Evolutionary conservation across 1,284 basidiomycete species (phyloP), one percentile per base, ranked within the genome.

Genomic region (Apiotrichum montevideense): DNA sequence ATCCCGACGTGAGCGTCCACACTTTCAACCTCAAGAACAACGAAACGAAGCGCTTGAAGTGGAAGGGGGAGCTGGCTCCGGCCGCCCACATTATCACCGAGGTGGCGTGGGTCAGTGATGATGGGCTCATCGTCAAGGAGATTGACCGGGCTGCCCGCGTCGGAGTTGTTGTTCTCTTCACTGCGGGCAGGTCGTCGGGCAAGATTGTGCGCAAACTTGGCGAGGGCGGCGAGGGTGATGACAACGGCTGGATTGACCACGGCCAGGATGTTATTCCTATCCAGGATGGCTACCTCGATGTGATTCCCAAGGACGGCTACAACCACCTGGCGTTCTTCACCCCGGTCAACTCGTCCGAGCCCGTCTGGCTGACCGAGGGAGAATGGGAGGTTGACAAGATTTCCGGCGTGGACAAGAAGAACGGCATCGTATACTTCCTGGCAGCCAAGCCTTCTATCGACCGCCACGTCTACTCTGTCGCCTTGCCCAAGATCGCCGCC

Each of bases 161-260:
- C 42, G 90, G 92, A 13, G 85, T 81, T 55, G 87, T 92, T 0
- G 82, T 91, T 0, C 73, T 87, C 4, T 94, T 95, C 66, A 80
- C 88, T 61, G 75, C 70, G 42, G 70, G 66, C 14, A 59, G 55
- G 6, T 58, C 46, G 47, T 71, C 63, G 33, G 92, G 85, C 10
- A 77, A 69, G 51, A 83, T 88, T 11, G 88, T 90, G 11, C 80
- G 89, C 56, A 86, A 80, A 62, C 78, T 90, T 15, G 91, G 92
- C 11, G 84, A 83, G 69, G 76, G 84, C 14, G 90, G 90, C 4
- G 90, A 93, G 69, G 82, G 93, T 69, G 87, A 85, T 0, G 93
- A 95, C 68, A 84, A 85, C 44, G 95, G 95, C 0, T 98, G 95
- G 94, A 91, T 97, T 64, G 89, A 96, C 51, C 73, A 78, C 59